Conservation (phyloP, 2,329 filamentous ascomycete genomes). For the Drechslera avenae region DNA sequence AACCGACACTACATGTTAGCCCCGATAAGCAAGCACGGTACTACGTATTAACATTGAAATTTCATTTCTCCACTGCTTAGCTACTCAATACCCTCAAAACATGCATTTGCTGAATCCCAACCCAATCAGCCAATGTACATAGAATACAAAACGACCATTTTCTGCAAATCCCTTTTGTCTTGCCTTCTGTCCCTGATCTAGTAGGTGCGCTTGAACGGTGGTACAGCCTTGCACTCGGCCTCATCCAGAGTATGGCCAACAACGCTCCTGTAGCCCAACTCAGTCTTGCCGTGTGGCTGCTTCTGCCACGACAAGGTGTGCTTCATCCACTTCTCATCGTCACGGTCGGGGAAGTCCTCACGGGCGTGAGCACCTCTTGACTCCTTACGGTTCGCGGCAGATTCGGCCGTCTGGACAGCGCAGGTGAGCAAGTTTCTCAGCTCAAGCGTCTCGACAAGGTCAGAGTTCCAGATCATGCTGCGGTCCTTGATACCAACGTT, state of each 20-base stretch:
- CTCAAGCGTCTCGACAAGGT: conserved; percentile 95
- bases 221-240: conserved; percentile 93
- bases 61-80: neutral
- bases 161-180: conserved; percentile 3
- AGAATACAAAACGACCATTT: conserved; percentile 35
- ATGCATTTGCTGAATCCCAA: conserved; percentile 17
- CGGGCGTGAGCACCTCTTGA: conserved; percentile 95
- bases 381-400: conserved; percentile 93
- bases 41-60: neutral
- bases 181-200: conserved; percentile 54
- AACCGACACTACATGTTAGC: no score
- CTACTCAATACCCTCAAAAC: conserved; percentile 14
- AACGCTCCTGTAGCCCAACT: conserved; percentile 85
- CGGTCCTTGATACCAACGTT: conserved; percentile 95
- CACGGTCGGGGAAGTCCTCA: conserved; percentile 94
- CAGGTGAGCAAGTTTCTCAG: conserved; percentile 94
- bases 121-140: conserved; percentile 43
- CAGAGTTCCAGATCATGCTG: conserved; percentile 99
- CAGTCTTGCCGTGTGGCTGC: conserved; percentile 83
- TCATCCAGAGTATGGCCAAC: conserved; percentile 85
- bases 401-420: conserved; percentile 90
- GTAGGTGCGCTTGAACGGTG: conserved; percentile 94
- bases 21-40: no score
- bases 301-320: conserved; percentile 97
- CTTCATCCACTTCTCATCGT: conserved; percentile 99